Evolutionary conservation across 2,329 filamentous ascomycete species (phyloP).

Genomic region (Epichloe typhina): DNA sequence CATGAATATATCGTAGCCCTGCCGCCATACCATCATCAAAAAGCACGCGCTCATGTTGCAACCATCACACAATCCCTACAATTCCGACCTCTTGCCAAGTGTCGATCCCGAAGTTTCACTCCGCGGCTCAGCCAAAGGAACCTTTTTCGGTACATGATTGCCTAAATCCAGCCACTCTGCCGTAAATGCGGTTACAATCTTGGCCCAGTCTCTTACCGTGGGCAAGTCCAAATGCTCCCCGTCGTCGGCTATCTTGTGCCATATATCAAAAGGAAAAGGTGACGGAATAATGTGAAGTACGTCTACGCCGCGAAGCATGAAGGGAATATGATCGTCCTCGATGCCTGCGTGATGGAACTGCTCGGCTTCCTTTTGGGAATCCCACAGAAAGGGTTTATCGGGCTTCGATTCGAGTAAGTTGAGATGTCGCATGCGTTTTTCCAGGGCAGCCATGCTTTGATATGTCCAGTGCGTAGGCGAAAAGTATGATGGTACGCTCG

Average conservation of each 20-base stretch:
- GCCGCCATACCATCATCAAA: background rate
- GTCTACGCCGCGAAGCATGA: slow-evolving; percentile 74
- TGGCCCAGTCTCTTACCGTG: slow-evolving; percentile 78
- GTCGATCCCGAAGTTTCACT: slow-evolving; percentile 12
- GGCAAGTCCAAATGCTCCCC: slow-evolving; percentile 69
- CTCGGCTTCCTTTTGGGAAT: slow-evolving; percentile 39
- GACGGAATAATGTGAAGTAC: slow-evolving; percentile 79
- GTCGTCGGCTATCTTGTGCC: slow-evolving; percentile 78
- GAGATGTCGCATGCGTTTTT: slow-evolving; percentile 58
- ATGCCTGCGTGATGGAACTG: slow-evolving; percentile 41
- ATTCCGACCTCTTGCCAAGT: slow-evolving; percentile 19
- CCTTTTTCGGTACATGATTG: slow-evolving; percentile 20
- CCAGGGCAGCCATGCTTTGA: slow-evolving; percentile 57
- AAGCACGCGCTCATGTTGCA: background rate
- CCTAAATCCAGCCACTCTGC: slow-evolving; percentile 84
- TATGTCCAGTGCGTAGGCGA: slow-evolving; percentile 91
- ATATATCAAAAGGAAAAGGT: slow-evolving; percentile 62
- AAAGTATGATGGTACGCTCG: slow-evolving; percentile 74
- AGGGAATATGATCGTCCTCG: slow-evolving; percentile 84
- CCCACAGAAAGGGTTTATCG: slow-evolving; percentile 45
- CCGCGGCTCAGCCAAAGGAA: slow-evolving; percentile 13
- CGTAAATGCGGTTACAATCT: slow-evolving; percentile 69
- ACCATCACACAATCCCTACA: slow-evolving; percentile 7
- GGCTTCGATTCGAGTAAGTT: slow-evolving; percentile 49
- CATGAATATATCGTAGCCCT: background rate